Evolutionary conservation across 371 early-diverging fungal species (phyloP).

Genomic region (Rhizopus arrhizus): DNA sequence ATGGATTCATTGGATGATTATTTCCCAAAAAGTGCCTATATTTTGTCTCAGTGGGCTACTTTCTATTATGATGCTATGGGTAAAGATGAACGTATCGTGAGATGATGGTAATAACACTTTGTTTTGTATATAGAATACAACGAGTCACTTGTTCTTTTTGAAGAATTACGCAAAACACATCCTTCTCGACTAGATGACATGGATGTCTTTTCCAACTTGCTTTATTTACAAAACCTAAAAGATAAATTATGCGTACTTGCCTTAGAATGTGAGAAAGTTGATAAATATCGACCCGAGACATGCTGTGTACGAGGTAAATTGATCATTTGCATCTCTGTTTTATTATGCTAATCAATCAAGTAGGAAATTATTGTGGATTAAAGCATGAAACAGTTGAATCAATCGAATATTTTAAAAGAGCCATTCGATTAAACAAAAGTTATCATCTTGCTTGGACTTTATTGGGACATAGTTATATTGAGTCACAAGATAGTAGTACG

Average conservation of each 20-base stretch:
- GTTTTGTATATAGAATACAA: slow-evolving; percentile 59
- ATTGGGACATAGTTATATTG: slow-evolving; percentile 95
- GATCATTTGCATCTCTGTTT: not conserved
- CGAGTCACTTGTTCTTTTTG: slow-evolving; percentile 70
- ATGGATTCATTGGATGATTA: slow-evolving; percentile 35
- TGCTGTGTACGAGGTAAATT: slow-evolving; percentile 76
- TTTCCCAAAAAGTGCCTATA: slow-evolving; percentile 63
- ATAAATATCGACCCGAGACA: slow-evolving; percentile 88
- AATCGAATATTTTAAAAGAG: slow-evolving; percentile 82
- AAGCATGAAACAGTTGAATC: slow-evolving; percentile 84
- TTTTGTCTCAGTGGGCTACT: slow-evolving; percentile 64
- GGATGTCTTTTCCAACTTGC: slow-evolving; percentile 89
- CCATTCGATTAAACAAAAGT: slow-evolving; percentile 76
- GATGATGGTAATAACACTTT: not conserved
- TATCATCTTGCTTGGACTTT: slow-evolving; percentile 89
- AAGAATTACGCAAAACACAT: slow-evolving; percentile 63
- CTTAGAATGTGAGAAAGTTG: slow-evolving; percentile 69
- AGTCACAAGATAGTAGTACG: slow-evolving; percentile 83
- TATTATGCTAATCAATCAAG: not conserved
- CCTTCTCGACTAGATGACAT: slow-evolving; percentile 83
- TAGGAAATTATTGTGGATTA: slow-evolving; percentile 89
- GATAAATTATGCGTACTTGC: slow-evolving; percentile 81
- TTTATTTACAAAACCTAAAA: slow-evolving; percentile 78
- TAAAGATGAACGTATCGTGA: slow-evolving; percentile 11
- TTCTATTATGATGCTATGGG: slow-evolving; percentile 45